These are phyloP conservation scores for Populus ilicifolia DNA, from an alignment of 345 rosid species.

Conservation along the genomic window DNA sequence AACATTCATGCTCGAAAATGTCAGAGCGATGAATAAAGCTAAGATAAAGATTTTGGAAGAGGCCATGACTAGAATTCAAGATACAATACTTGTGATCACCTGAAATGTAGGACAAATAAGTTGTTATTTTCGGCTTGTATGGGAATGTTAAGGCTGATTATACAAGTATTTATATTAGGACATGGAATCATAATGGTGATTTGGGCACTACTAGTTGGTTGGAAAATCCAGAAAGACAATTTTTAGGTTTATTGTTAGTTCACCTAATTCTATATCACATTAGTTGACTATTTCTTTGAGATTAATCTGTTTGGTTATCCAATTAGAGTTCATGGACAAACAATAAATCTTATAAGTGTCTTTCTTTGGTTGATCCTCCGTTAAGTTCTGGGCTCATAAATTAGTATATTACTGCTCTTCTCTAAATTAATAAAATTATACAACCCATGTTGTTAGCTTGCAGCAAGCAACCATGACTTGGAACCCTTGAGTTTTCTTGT, in stretches of 20 bases:
- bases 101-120: background rate
- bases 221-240: background rate
- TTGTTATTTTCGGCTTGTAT: background rate
- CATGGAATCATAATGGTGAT: background rate
- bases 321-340: background rate
- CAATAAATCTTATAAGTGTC: background rate
- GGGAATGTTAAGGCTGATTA: background rate
- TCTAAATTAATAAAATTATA: too few species aligned
- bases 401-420: background rate
- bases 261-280: background rate
- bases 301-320: background rate
- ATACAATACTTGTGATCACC: background rate
- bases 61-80: background rate
- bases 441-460: background rate
- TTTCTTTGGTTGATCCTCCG: background rate
- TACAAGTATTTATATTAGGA: background rate
- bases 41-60: background rate
- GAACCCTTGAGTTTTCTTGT: background rate
- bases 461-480: background rate
- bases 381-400: background rate
- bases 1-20: conserved; percentile 3
- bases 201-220: background rate
- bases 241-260: background rate
- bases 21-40: conserved; percentile 10
- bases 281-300: background rate